phyloP scores from a whole-genome alignment of 2,329 filamentous ascomycete genomes.

The Colletotrichum australisinense region DNA sequence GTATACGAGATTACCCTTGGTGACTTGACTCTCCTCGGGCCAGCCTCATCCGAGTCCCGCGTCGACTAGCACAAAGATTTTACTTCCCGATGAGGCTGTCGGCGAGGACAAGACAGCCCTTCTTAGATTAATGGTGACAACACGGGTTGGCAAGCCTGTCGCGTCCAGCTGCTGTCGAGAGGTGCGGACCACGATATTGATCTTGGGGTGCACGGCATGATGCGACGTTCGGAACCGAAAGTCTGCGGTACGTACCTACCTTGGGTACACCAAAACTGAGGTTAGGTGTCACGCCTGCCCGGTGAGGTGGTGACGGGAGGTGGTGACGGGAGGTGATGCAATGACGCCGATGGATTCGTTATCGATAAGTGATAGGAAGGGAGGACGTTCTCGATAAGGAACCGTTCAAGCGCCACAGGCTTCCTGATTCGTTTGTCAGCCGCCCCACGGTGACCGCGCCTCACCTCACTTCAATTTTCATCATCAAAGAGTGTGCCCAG shows the following conservation, averaged over 20 bases:
- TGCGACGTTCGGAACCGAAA: not conserved
- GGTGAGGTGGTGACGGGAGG: too few relatives aligned
- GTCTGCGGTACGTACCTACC: not conserved
- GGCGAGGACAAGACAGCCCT: not conserved
- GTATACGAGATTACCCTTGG: not conserved
- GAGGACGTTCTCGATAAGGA: slow-evolving; percentile 35
- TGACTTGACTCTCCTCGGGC: not conserved
- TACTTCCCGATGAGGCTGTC: slow-evolving; percentile 3
- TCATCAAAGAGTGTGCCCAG: slow-evolving; percentile 3
- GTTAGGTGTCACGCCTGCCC: not conserved
- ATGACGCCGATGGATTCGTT: not conserved
- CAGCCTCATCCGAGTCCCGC: not conserved
- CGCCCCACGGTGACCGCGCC: slow-evolving; percentile 24
- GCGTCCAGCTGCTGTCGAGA: not conserved
- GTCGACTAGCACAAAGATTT: not conserved
- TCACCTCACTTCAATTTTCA: slow-evolving; percentile 33
- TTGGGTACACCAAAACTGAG: not conserved
- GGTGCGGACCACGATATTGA: not conserved
- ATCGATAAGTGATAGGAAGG: slow-evolving; percentile 7
- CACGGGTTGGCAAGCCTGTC: not conserved
- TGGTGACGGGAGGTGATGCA: too few relatives aligned
- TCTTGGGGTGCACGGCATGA: slow-evolving; percentile 17
- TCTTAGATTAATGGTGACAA: not conserved
- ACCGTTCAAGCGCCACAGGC: slow-evolving; percentile 13
- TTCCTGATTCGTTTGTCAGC: slow-evolving; percentile 37